Evolutionary conservation across 805 yeast species (phyloP).

Genomic region (Lipomyces chichibuensis): DNA sequence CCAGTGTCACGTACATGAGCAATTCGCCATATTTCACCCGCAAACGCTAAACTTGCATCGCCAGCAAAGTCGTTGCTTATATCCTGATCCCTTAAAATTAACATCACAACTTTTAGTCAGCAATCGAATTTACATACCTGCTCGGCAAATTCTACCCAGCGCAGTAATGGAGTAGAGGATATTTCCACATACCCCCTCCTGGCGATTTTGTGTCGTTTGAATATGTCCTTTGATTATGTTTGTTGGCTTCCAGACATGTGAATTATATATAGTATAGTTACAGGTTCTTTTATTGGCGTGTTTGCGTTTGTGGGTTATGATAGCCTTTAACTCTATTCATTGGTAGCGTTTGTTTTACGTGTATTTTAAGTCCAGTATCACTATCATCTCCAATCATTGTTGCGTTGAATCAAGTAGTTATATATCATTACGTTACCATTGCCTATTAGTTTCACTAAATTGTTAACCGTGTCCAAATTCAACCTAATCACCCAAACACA

Average conservation of each 20-base stretch:
- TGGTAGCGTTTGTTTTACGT: background rate
- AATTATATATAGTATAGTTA: background rate
- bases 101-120: background rate
- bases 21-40: conserved; percentile 71
- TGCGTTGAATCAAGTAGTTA: background rate
- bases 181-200: background rate
- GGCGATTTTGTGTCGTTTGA: background rate
- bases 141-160: background rate
- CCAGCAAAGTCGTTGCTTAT: background rate
- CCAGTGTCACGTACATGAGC: conserved; percentile 67
- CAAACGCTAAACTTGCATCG: conserved; percentile 29
- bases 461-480: background rate
- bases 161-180: conserved; percentile 3
- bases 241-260: background rate
- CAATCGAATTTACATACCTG: background rate
- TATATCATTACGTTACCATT: background rate
- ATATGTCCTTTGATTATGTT: background rate
- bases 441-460: background rate
- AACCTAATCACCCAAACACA: background rate
- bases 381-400: background rate
- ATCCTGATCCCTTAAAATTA: background rate
- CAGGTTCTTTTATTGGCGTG: background rate
- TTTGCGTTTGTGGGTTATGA: background rate
- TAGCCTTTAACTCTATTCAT: background rate
- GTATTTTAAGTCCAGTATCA: background rate